These are phyloP conservation scores for Magnaporthales sp. DNA, from an alignment of 2,329 filamentous ascomycete species.

Conservation along the genomic window DNA sequence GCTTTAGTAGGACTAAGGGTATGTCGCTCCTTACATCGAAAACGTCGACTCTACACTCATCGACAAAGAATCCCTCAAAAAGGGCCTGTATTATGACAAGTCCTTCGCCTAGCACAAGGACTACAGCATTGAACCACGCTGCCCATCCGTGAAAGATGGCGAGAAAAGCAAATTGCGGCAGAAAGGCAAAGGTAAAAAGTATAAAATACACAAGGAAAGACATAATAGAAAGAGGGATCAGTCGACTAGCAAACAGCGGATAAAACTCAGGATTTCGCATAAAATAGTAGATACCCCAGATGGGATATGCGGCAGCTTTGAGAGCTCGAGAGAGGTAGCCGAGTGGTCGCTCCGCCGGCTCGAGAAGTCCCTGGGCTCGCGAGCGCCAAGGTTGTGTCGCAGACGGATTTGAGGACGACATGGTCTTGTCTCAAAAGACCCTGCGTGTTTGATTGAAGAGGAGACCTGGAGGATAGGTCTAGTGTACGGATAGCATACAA, in stretches of 20 bases:
- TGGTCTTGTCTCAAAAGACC: not conserved
- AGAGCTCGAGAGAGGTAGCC: slow-evolving; percentile 34
- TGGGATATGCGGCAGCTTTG: slow-evolving; percentile 43
- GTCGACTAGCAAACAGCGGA: slow-evolving; percentile 67
- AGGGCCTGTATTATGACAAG: slow-evolving; percentile 60
- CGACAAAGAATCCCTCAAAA: slow-evolving; percentile 76
- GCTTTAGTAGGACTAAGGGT: not conserved
- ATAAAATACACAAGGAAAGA: slow-evolving; percentile 77
- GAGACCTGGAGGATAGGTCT: not conserved
- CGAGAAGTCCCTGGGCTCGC: not conserved
- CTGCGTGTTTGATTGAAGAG: not conserved
- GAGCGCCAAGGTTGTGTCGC: not conserved
- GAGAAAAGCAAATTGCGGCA: slow-evolving; percentile 84
- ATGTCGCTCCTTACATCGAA: slow-evolving; percentile 60
- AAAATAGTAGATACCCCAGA: slow-evolving; percentile 78
- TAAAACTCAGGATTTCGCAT: slow-evolving; percentile 68
- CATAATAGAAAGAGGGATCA: slow-evolving; percentile 74
- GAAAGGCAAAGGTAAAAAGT: slow-evolving; percentile 79
- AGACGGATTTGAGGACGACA: not conserved
- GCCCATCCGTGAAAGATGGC: slow-evolving; percentile 79
- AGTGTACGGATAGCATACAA: not conserved
- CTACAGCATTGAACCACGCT: slow-evolving; percentile 83
- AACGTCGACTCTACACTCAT: slow-evolving; percentile 68
- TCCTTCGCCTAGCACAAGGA: slow-evolving; percentile 79
- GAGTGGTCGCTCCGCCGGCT: slow-evolving; percentile 25